phyloP scores from a whole-genome alignment of 2,329 filamentous ascomycete genomes.

The Elsinoe fawcettii region DNA sequence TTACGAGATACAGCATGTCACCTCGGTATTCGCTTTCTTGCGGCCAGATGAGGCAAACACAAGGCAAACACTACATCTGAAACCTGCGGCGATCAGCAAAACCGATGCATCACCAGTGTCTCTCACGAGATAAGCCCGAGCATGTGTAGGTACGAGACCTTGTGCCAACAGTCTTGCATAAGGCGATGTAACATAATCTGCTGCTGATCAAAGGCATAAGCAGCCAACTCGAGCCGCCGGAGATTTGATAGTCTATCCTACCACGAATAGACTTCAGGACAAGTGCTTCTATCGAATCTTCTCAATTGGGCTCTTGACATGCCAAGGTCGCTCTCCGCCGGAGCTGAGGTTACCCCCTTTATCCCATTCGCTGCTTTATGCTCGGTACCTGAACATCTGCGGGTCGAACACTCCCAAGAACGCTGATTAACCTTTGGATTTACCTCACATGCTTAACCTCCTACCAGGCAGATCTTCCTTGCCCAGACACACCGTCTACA shows the following conservation, averaged over 20 bases:
- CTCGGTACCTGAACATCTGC: constrained; percentile 8
- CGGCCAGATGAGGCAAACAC: neutral
- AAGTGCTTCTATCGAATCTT: constrained; percentile 4
- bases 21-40: neutral
- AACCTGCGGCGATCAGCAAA: neutral
- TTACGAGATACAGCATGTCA: neutral
- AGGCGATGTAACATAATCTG: constrained; percentile 9
- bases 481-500: constrained; percentile 11
- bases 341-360: neutral
- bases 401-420: neutral
- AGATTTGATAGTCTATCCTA: neutral
- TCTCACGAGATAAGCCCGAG: neutral
- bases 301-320: neutral
- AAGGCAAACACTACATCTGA: neutral
- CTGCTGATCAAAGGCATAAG: neutral
- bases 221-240: neutral
- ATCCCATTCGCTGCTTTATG: neutral
- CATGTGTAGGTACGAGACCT: neutral
- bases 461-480: neutral
- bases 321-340: neutral
- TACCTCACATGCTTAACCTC: constrained; percentile 1
- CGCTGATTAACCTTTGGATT: constrained; percentile 4
- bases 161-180: neutral
- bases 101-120: neutral
- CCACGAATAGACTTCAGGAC: neutral